A percentile compares a stretch with the other conserved stretches of the same genome.
phyloP scores from a whole-genome alignment of 2,329 filamentous ascomycete species.

The Alternaria triticina region DNA sequence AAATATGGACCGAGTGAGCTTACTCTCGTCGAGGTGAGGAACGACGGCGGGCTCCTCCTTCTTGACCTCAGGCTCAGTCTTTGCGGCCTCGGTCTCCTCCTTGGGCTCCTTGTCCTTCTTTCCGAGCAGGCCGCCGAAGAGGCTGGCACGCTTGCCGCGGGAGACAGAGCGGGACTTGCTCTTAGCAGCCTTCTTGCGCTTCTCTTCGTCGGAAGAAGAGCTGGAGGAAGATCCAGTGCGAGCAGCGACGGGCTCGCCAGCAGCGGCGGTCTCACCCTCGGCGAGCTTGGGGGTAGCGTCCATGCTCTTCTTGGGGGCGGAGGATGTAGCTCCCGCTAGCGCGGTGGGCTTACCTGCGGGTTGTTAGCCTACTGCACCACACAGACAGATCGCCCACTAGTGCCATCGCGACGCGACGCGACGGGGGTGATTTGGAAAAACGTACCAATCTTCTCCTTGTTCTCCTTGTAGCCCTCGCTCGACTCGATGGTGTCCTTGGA shows the following conservation, averaged over 20 bases:
- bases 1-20: conserved; percentile 8
- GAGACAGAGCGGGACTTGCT: conserved; percentile 67
- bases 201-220: conserved; percentile 55
- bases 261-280: conserved; percentile 37
- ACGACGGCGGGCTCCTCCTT: conserved; percentile 37
- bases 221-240: conserved; percentile 50
- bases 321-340: conserved; percentile 48
- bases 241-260: conserved; percentile 27
- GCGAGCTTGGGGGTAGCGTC: conserved; percentile 52
- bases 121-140: conserved; percentile 64
- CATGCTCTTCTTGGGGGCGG: conserved; percentile 56
- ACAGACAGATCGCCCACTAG: conserved; percentile 38
- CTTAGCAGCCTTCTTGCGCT: conserved; percentile 55
- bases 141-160: conserved; percentile 61
- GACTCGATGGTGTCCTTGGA: conserved; percentile 74
- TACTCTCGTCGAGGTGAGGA: conserved; percentile 42
- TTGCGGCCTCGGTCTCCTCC: conserved; percentile 48
- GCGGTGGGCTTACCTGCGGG: conserved; percentile 48
- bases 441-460: conserved; percentile 74
- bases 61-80: conserved; percentile 43
- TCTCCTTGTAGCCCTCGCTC: conserved; percentile 87
- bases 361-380: conserved; percentile 46
- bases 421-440: conserved; percentile 24
- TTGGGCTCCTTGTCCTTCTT: conserved; percentile 65
- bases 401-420: conserved; percentile 28